Evolutionary conservation across 2,329 filamentous ascomycete genomes (phyloP).

Genomic region (Alternaria sp.): DNA sequence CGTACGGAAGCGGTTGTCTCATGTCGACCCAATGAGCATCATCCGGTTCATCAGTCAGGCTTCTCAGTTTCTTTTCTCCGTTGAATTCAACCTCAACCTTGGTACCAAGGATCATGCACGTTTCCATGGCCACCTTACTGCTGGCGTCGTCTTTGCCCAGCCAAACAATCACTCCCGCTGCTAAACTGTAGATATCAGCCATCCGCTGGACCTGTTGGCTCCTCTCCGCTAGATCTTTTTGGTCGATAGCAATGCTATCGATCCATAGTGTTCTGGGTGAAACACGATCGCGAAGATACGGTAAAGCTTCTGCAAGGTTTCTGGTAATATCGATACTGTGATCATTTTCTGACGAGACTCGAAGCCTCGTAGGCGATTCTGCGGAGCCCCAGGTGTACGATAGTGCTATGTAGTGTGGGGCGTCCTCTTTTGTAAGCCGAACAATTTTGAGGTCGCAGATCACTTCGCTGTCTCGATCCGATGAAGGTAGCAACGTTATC

Average conservation of each 20-base stretch:
- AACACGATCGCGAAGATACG: not conserved
- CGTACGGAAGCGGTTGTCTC: not conserved
- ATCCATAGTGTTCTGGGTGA: not conserved
- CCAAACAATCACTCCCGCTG: conserved; percentile 11
- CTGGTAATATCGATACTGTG: not conserved
- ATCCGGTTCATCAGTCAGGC: not conserved
- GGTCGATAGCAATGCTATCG: not conserved
- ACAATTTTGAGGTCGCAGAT: conserved; percentile 2
- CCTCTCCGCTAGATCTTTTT: not conserved
- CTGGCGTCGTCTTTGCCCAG: not conserved
- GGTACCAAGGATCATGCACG: not conserved
- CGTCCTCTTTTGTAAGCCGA: not conserved
- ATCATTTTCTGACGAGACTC: not conserved
- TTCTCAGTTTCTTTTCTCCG: not conserved
- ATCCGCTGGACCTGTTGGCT: conserved; percentile 1
- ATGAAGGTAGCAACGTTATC: not conserved
- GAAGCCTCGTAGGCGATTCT: not conserved
- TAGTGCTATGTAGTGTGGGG: not conserved
- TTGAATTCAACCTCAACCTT: not conserved
- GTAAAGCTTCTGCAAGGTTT: conserved; percentile 1
- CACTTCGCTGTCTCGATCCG: not conserved
- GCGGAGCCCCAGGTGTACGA: not conserved
- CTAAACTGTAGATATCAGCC: conserved; percentile 1
- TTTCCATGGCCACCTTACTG: not conserved
- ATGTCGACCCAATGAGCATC: not conserved